Evolutionary conservation across 129 eudicot genomes (phyloP), one percentile per base, ranked within the genome.

Genomic region (Arctium minus): DNA sequence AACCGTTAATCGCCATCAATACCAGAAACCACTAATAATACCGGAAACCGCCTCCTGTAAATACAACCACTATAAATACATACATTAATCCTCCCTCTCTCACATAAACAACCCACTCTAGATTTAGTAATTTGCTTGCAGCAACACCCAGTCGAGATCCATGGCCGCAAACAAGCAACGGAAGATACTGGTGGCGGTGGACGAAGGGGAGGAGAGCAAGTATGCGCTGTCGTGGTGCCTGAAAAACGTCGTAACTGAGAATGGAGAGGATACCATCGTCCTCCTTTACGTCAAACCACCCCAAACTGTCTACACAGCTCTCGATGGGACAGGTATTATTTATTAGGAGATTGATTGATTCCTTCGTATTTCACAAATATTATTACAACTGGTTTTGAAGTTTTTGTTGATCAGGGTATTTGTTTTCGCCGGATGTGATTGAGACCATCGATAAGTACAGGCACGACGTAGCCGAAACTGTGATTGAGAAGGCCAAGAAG

Each of bases 141-240:
- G 44, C 44, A 39, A 8, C 2, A 8, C 50, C 62, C 62, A 48
- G 68, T 40, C 5, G 38, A 68, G 13, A 22, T n/a, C 73, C 32
- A 81, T 70, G 78, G 39, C 27, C 27, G 27, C 33, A 71, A 80
- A 44, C 8, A 83, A 75, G 53, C 83, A 81, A 76, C 87, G 96
- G 6, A 90, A 88, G 89, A 90, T 94, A 27, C 83, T 94, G 53
- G 97, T 94, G 27, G 97, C 92, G 0, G 88, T 94, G 1, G 98
- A 94, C 32, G 90, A 89, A 84, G 86, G 94, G 6, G 96, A 92
- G 6, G 96, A 94, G 88, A 92, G 98, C 86, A 44, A 64, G 10
- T 90, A 94, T 70, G 98, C 98, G 0, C 88, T 94, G 1, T 85
- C 92, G 4, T 94, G 98, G 98, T 92, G 96, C 42, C 86, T 92